Base-by-base conservation (phyloP, 1,284 basidiomycete species). In the Fistulina hepatica region DNA sequence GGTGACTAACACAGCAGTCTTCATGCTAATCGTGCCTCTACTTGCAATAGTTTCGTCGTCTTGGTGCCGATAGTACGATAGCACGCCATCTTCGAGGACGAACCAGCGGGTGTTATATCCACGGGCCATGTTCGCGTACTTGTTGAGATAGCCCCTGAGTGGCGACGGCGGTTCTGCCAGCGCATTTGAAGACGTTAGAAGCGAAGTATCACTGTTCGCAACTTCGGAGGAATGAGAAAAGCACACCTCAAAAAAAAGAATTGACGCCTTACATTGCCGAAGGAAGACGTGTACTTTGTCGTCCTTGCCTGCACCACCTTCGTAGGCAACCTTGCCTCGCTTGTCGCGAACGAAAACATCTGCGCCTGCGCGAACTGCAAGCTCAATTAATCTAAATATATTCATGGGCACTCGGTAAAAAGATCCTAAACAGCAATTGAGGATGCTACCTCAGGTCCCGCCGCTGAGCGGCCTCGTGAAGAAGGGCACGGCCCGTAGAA, bases 31-130 rank as follows among this genome's bases (percentile, higher is more conserved):
- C 0, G 90, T 84, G 1, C 93, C 93, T 21, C 94, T 73, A 34
- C 81, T 83, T 2, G 90, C 80, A 23, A 93, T 65, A 8, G 76
- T 74, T 59, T 97, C 92, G 52, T 97, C 94, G 46, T 92, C 90
- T 50, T 92, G 88, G 50, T 84, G 82, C 23, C 86, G 83, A 54
- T 91, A 94, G 55, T 94, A 92, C 20, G 83, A 88, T 9, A 94
- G 61, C 22, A 84, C 67, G 5, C 91, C 94, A 44, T 86, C 76
- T 49, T 86, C 79, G 25, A 97, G 71, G 0, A 97, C 91, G 52
- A 97, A 95, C 91, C 93, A 97, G 1, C 94, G 71, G 0, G 85
- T 85, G 49, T 81, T 83, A 60, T 93, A 97, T 0, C 94, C 92
- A 48, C 79, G 77, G 0, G 89, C 89, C 26, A 93, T 80, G 49